Evolutionary conservation across 2,329 filamentous ascomycete genomes (phyloP), one percentile per base, ranked within the genome.

Genomic region (Apiospora hydei): DNA sequence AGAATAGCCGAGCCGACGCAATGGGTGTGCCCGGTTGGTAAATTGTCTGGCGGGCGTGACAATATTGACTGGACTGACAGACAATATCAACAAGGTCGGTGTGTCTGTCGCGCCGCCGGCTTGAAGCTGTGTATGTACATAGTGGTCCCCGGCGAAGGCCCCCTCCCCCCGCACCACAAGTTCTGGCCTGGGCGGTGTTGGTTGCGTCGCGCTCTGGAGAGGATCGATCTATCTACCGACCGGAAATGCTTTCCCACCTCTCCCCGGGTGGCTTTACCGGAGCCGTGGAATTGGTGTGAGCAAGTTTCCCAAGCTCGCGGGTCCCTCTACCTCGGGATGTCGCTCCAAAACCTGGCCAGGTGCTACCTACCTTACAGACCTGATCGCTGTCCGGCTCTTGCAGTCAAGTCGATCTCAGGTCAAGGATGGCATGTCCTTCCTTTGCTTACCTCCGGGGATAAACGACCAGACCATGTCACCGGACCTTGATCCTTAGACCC

Each of bases 161-260:
- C 14, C 44, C 13, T 5, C 44, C 44, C 44, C 44, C 14, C 14
- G 3, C 44, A 16, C 44, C 44, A 46, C 44, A 5, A 38, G 5
- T 38, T 38, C 34, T 38, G 34, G 34, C 34, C 34, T 30, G 24
- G 5, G 13, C 26, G 4, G 11, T 30, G 51, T 34, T 30, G 1
- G 30, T 38, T 38, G 30, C 18, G n/a, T 41, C 34, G 18, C 57
- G 57, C 8, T 10, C 41, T 41, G 57, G 21, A 21, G 34, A 21
- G 26, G 53, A 61, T 61, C 53, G 53, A 61, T 41, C 57, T 64
- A 38, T 41, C 57, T 64, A 21, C 34, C 57, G 57, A 41, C 34
- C 57, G 57, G 57, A 41, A 13, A 11, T 24, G 30, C 34, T 14
- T 6, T 64, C 34, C 10, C 21, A 18, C 57, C 18, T 30, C 57